Evolutionary conservation across 441 rosid species (phyloP), one percentile per base, ranked within the genome.

Genomic region (Pelargonium exstipulatum): DNA sequence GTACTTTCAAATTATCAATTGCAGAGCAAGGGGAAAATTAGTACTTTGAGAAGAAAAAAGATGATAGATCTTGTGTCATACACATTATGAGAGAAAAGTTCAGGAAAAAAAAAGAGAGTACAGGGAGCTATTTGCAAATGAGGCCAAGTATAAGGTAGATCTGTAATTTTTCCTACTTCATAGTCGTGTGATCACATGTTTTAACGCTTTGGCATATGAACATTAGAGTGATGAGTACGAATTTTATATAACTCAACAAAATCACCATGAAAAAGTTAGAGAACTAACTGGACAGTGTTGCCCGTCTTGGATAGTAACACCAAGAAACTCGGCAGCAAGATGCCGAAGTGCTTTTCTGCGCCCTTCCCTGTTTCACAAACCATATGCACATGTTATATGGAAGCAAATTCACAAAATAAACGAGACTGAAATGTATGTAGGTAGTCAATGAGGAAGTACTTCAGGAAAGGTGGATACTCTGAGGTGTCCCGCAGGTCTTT

Each of bases 201-300:
- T 29, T 3, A 29, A 4, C 5, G 5, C 35, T 29, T 29, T 4
- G 35, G 35, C 5, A 5, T 5, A 58, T 16, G 5, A 20, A 62
- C 42, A 5, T 17, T 65, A 7, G 18, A 49, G 49, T 57, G 1
- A 5, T 0, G 0, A 63, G 10, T 57, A 26, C 43, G 13, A 73
- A 40, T 10, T 5, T 62, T 26, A 32, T 62, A 32, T 17, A 4
- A 29, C 64, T 55, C 37, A 16, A 24, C 24, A 55, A 16, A 29
- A 67, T 13, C 32, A 14, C 9, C 53, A 13, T 24, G 63, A 71
- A 20, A 79, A 70, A 73, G 26, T 69, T 57, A 24, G 65, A 42
- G 26, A 65, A 77, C 90, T 88, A 78, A 95, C 99, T 40, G 99
- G 87, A 69, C 97, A 91, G 73, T 95, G 99, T 84, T 91, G 97